phyloP scores from a whole-genome alignment of 2,329 filamentous ascomycete species.

The Cadophora gregata region DNA sequence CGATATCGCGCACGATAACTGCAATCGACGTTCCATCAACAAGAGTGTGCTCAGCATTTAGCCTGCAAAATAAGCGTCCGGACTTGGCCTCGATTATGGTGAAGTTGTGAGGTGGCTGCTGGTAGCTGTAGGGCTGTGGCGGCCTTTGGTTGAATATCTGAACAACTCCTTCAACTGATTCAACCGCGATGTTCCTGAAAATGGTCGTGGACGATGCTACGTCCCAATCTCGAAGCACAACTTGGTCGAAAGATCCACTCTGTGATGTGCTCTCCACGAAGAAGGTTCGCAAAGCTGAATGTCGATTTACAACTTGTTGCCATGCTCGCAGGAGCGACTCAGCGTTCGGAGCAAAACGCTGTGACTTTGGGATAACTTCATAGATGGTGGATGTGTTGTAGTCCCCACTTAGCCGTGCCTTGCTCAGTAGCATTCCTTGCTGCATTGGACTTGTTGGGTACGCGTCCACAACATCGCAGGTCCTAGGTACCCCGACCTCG shows the following conservation, averaged over 20 bases:
- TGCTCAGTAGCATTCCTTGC: slow-evolving; percentile 24
- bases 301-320: slow-evolving; percentile 28
- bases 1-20: slow-evolving; percentile 52
- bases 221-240: slow-evolving; percentile 31
- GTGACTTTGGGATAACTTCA: slow-evolving; percentile 19
- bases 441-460: slow-evolving; percentile 30
- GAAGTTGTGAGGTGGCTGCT: slow-evolving; percentile 51
- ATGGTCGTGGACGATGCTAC: background rate
- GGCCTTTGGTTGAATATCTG: background rate
- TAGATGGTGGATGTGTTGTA: slow-evolving; percentile 14
- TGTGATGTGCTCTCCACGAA: slow-evolving; percentile 36
- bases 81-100: slow-evolving; percentile 50
- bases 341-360: background rate
- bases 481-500: background rate
- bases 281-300: slow-evolving; percentile 27
- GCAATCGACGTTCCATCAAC: slow-evolving; percentile 55
- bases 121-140: background rate
- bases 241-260: slow-evolving; percentile 36
- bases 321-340: slow-evolving; percentile 36
- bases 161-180: background rate
- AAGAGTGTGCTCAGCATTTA: slow-evolving; percentile 49
- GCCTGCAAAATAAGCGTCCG: slow-evolving; percentile 49
- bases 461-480: slow-evolving; percentile 19
- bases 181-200: background rate
- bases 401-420: slow-evolving; percentile 8